Conservation (phyloP, 1,139 yeast genomes). For the Saccharomyces hybrid region DNA sequence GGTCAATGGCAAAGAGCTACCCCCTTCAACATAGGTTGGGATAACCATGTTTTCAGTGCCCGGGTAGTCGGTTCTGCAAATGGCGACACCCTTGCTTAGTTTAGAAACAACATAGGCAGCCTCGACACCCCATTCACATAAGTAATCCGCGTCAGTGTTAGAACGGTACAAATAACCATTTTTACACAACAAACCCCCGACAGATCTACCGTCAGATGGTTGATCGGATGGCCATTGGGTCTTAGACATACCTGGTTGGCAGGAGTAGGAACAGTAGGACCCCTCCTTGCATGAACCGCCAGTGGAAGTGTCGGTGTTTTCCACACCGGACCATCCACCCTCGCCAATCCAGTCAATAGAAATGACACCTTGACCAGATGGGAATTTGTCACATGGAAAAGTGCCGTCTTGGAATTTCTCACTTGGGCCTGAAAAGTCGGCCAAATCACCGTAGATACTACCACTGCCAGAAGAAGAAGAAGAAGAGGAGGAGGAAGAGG, state of each 20-base stretch:
- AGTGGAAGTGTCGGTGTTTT: constrained; percentile 52
- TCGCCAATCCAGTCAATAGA: constrained; percentile 50
- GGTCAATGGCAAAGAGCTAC: constrained; percentile 50
- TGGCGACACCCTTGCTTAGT: constrained; percentile 52
- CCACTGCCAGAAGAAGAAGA: too few species aligned
- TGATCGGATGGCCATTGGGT: constrained; percentile 77
- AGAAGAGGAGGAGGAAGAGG: constrained; percentile 30
- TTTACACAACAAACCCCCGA: constrained; percentile 71
- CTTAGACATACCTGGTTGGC: constrained; percentile 88
- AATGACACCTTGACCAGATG: constrained; percentile 68
- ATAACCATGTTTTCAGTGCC: constrained; percentile 84
- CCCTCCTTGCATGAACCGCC: constrained; percentile 67
- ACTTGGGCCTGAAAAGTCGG: too few species aligned
- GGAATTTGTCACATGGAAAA: too few species aligned
- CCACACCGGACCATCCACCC: constrained; percentile 73
- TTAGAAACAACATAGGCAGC: constrained; percentile 54
- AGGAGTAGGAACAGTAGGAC: constrained; percentile 75
- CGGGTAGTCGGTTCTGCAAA: constrained; percentile 84
- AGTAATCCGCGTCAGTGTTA: constrained; percentile 48
- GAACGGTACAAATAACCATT: constrained; percentile 63
- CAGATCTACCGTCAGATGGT: constrained; percentile 67
- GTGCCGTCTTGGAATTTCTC: too few species aligned
- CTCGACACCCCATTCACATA: constrained; percentile 73
- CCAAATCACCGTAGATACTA: too few species aligned
- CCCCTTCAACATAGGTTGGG: constrained; percentile 64